Conservation (phyloP, 768 basidiomycete genomes). For the Trametes cingulata region DNA sequence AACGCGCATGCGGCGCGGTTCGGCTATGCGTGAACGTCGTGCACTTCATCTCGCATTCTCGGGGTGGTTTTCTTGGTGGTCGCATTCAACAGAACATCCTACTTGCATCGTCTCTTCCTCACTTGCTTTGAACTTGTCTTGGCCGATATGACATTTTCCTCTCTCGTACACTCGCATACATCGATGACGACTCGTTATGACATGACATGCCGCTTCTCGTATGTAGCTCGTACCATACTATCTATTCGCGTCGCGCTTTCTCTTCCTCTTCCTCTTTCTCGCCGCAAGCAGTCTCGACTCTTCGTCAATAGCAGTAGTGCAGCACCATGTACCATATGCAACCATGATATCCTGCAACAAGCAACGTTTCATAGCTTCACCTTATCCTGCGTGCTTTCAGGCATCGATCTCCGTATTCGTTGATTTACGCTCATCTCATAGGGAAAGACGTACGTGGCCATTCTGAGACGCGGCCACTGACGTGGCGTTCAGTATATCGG, state of each 20-base stretch:
- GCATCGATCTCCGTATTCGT: too few species aligned
- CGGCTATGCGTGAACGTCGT: not conserved
- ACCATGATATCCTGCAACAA: constrained; percentile 6
- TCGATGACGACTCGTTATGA: constrained; percentile 7
- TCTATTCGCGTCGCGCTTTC: not conserved
- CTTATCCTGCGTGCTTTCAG: not conserved
- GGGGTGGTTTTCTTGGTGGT: not conserved
- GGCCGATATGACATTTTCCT: not conserved
- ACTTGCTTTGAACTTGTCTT: not conserved
- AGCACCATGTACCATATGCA: constrained; percentile 13
- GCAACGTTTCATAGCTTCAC: not conserved
- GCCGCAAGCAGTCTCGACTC: not conserved
- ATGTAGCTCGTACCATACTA: constrained; percentile 7
- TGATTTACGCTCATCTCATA: too few species aligned
- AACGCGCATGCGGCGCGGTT: constrained; percentile 5
- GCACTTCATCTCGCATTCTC: not conserved
- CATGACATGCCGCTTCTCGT: not conserved
- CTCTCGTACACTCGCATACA: not conserved
- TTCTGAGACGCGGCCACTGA: not conserved
- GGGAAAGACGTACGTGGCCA: too few species aligned
- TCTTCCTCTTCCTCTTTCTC: not conserved
- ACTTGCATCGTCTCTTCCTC: not conserved
- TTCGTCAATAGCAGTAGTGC: not conserved
- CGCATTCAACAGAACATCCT: not conserved
- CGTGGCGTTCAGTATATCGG: not conserved